Evolutionary conservation across 345 rosid genomes (phyloP), one percentile per base, ranked within the genome.

Genomic region (Salix udensis): DNA sequence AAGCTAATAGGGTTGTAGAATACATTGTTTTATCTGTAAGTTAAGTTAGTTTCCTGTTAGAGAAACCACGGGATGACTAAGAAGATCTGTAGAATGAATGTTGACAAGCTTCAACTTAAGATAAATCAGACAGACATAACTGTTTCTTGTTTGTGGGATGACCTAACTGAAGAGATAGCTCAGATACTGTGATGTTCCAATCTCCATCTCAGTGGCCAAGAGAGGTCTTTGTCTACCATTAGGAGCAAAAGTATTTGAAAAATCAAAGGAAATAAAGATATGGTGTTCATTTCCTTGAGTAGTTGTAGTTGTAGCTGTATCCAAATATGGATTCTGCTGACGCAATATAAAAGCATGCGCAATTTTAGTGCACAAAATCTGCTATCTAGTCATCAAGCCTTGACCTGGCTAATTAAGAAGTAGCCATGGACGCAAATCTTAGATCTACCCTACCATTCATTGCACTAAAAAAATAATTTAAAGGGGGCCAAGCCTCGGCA

Each of bases 161-260:
- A 82, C 82, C 81, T 78, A 74, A 80, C 79, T 82, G 82, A 82
- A 65, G 70, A 65, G 85, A 80, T 70, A 28, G 66, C 24, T 36
- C 46, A 64, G 36, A 48, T 34, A 68, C 0, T 18, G 9, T 68
- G 23, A n/a, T 11, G 11, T n/a, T 40, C 2, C 10, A 36, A 36
- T 37, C 23, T 37, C 44, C 26, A 67, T 74, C 61, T 28, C 28
- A 81, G 71, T 81, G 74, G 77, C 67, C 12, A 24, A 23, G 19
- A 12, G 21, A 74, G 19, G 77, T 68, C 68, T 65, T 24, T 73
- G 80, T 73, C 78, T 74, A 34, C 81, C 83, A 83, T 72, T 72
- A 78, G n/a, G 58, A 82, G 67, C 65, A 7, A 65, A 28, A 74
- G 14, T 18, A 50, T 67, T 60, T 50, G 4, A 18, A 16, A 34